Percentiles rank a stretch among this genome's conserved stretches.
Conservation (phyloP, 1,284 basidiomycete genomes). For the Rhodotorula sp. region DNA sequence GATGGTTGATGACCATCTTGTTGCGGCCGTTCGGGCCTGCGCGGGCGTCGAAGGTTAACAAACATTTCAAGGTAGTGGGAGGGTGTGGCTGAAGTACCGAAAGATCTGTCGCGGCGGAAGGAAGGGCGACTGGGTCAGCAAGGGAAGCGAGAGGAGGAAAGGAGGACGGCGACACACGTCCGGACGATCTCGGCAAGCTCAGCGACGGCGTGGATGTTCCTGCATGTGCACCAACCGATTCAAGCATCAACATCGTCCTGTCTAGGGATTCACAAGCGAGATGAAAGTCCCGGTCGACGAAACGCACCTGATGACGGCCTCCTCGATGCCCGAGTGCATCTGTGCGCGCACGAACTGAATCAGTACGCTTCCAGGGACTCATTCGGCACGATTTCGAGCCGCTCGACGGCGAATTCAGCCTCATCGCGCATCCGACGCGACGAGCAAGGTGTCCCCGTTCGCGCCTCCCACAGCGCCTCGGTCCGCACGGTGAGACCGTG, state of each 20-base stretch:
- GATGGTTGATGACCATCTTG: constrained; percentile 94
- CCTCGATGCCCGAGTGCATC: constrained; percentile 47
- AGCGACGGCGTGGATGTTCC: constrained; percentile 92
- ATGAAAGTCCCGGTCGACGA: background rate
- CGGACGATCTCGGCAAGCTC: constrained; percentile 94
- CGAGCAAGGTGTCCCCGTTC: too few species aligned
- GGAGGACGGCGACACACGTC: constrained; percentile 54
- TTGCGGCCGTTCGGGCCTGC: constrained; percentile 67
- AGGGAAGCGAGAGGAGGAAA: constrained; percentile 51
- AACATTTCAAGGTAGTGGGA: too few species aligned
- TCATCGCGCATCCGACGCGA: too few species aligned
- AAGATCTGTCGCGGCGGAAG: constrained; percentile 13
- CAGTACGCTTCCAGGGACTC: background rate
- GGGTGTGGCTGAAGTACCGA: constrained; percentile 16
- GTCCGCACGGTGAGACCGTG: background rate
- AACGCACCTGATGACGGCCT: constrained; percentile 46
- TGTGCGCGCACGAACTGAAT: background rate
- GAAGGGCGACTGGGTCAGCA: constrained; percentile 80
- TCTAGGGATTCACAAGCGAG: background rate
- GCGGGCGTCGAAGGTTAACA: background rate
- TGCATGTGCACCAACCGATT: constrained; percentile 41
- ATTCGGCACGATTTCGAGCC: too few species aligned
- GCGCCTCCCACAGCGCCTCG: too few species aligned
- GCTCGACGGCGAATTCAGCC: too few species aligned
- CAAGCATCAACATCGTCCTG: too few species aligned